phyloP scores from a whole-genome alignment of 2,329 filamentous ascomycete species.

The Colletotrichum sp. region DNA sequence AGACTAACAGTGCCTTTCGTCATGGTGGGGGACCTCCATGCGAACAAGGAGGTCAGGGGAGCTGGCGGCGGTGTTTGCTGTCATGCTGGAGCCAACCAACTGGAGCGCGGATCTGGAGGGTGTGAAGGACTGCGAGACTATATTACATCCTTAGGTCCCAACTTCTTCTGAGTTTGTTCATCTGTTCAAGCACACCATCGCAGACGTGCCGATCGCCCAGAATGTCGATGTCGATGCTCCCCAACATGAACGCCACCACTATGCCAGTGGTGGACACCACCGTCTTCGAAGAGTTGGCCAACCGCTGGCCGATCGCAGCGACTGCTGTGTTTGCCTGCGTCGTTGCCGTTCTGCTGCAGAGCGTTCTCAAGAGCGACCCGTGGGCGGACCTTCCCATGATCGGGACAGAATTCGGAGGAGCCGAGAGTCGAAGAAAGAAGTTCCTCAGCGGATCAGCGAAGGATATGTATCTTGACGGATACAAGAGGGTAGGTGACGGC shows the following conservation, averaged over 20 bases:
- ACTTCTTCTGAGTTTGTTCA: background rate
- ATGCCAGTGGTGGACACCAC: background rate
- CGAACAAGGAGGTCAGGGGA: background rate
- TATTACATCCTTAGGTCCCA: background rate
- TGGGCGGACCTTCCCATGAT: slow-evolving; percentile 26
- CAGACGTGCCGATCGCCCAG: background rate
- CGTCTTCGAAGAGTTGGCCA: background rate
- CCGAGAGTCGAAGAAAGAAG: slow-evolving; percentile 28
- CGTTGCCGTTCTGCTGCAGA: background rate
- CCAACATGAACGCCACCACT: background rate
- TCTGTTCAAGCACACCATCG: background rate
- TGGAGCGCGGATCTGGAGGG: background rate
- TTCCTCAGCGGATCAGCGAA: slow-evolving; percentile 26
- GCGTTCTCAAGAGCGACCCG: background rate
- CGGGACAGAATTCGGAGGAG: slow-evolving; percentile 28
- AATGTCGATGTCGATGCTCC: background rate
- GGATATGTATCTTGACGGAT: slow-evolving; percentile 31
- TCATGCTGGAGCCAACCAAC: background rate
- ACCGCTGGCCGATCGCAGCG: slow-evolving; percentile 2
- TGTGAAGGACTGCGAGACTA: background rate
- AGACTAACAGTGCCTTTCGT: background rate
- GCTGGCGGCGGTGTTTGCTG: background rate
- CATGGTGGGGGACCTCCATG: background rate
- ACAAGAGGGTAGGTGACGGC: slow-evolving; percentile 28
- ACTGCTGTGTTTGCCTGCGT: background rate